Percentiles rank a stretch among this genome's conserved stretches.
Conservation (phyloP, 129 eudicot species). For the Smallanthus sonchifolius region DNA sequence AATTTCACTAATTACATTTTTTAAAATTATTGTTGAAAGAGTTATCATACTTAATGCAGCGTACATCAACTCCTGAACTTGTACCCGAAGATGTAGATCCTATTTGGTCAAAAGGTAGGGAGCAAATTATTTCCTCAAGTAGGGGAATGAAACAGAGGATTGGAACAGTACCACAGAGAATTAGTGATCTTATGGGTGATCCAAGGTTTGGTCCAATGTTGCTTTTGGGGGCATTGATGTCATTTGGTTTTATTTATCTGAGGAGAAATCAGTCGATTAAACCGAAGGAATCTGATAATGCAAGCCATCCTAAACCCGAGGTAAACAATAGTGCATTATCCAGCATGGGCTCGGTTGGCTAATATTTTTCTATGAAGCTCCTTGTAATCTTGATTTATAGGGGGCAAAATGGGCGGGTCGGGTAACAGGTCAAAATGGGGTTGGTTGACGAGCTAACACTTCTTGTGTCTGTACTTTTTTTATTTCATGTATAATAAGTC, state of each 20-base stretch:
- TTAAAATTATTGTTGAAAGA: background rate
- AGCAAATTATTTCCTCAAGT: slow-evolving; percentile 49
- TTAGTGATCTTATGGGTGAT: slow-evolving; percentile 47
- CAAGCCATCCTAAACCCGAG: slow-evolving; percentile 34
- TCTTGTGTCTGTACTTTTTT: background rate
- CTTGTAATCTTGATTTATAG: background rate
- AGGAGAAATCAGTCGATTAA: slow-evolving; percentile 54
- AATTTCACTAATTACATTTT: background rate
- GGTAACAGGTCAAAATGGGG: background rate
- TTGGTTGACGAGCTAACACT: background rate
- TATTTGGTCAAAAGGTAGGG: slow-evolving; percentile 56
- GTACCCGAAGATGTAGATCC: slow-evolving; percentile 77
- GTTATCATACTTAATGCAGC: slow-evolving; percentile 38
- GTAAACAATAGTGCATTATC: slow-evolving; percentile 18
- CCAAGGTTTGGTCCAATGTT: slow-evolving; percentile 86
- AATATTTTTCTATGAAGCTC: background rate
- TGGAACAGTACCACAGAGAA: slow-evolving; percentile 23
- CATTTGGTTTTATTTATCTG: slow-evolving; percentile 67
- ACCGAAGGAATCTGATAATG: slow-evolving; percentile 24
- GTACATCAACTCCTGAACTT: slow-evolving; percentile 72
- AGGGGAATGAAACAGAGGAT: slow-evolving; percentile 45
- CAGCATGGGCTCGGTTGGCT: background rate
- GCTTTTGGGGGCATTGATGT: slow-evolving; percentile 80
- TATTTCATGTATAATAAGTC: background rate
- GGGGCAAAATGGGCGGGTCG: background rate